Evolutionary conservation across 805 yeast species (phyloP).

Genomic region (Saccharomyces jurei): DNA sequence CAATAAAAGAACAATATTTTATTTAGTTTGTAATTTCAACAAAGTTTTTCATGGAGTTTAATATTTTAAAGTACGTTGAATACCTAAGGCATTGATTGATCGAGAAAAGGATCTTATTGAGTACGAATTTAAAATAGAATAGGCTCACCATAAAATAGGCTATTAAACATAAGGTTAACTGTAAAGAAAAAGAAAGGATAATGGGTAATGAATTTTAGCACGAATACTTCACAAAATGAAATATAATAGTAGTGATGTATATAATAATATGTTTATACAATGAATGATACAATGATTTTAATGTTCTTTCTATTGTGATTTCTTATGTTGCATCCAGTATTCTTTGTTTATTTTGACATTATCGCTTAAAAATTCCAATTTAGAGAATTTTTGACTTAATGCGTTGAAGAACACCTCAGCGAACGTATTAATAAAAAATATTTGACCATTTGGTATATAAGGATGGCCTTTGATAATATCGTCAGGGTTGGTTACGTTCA

Average conservation of each 20-base stretch:
- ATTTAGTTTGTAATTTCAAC: not conserved
- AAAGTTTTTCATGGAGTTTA: not conserved
- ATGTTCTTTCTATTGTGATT: not conserved
- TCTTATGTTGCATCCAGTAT: conserved; percentile 40
- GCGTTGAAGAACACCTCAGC: conserved; percentile 69
- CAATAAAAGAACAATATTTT: not conserved
- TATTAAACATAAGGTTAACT: not conserved
- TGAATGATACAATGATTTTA: not conserved
- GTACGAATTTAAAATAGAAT: no score
- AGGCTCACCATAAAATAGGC: not conserved
- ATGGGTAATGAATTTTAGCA: not conserved
- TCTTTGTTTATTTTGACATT: conserved; percentile 45
- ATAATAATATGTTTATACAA: conserved; percentile 1
- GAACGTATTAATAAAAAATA: conserved; percentile 75
- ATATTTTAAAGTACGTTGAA: not conserved
- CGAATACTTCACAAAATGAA: not conserved
- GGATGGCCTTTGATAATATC: conserved; percentile 42
- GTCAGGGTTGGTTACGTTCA: conserved; percentile 10
- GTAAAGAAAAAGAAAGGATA: not conserved
- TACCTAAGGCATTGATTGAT: no score
- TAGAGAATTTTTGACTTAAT: conserved; percentile 54
- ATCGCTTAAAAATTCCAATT: conserved; percentile 46
- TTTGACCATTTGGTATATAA: conserved; percentile 58
- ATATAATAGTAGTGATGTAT: not conserved
- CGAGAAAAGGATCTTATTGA: no score